Conservation (phyloP, 78 protist genomes). For the Dictyostelium discoideum region DNA sequence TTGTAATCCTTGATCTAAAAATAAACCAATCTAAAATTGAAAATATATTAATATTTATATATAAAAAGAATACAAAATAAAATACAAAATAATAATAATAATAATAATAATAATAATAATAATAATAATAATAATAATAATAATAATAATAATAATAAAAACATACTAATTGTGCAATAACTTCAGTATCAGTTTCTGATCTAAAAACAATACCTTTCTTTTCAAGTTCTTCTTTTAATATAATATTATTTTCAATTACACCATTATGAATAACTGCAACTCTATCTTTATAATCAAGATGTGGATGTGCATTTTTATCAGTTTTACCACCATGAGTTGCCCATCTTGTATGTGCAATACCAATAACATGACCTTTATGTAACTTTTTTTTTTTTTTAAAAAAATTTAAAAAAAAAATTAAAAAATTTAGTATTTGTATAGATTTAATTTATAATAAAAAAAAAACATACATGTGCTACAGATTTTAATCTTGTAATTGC, state of each 20-base stretch:
- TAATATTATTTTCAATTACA: slow-evolving; percentile 71
- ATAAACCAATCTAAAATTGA: slow-evolving; percentile 51
- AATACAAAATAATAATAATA: too few relatives aligned
- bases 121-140: too few relatives aligned
- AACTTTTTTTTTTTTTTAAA: not conserved
- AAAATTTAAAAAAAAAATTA: not conserved
- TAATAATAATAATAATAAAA: too few relatives aligned
- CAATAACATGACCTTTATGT: slow-evolving; percentile 80
- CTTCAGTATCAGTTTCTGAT: slow-evolving; percentile 98
- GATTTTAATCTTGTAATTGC: slow-evolving; percentile 74
- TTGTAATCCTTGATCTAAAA: slow-evolving; percentile 72
- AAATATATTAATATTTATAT: not conserved
- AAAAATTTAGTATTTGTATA: not conserved
- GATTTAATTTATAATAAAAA: not conserved
- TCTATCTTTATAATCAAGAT: slow-evolving; percentile 74
- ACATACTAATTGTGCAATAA: slow-evolving; percentile 89
- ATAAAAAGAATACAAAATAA: not conserved
- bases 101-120: too few relatives aligned
- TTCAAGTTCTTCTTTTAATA: slow-evolving; percentile 60
- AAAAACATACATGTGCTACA: slow-evolving; percentile 59
- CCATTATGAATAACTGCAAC: slow-evolving; percentile 87
- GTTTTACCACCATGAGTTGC: slow-evolving; percentile 88
- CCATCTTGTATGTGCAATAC: slow-evolving; percentile 88
- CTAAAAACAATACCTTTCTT: slow-evolving; percentile 76
- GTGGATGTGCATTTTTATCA: slow-evolving; percentile 87